Evolutionary conservation across 2,329 filamentous ascomycete genomes (phyloP), one percentile per base, ranked within the genome.

Genomic region (Exophiala viscosa): DNA sequence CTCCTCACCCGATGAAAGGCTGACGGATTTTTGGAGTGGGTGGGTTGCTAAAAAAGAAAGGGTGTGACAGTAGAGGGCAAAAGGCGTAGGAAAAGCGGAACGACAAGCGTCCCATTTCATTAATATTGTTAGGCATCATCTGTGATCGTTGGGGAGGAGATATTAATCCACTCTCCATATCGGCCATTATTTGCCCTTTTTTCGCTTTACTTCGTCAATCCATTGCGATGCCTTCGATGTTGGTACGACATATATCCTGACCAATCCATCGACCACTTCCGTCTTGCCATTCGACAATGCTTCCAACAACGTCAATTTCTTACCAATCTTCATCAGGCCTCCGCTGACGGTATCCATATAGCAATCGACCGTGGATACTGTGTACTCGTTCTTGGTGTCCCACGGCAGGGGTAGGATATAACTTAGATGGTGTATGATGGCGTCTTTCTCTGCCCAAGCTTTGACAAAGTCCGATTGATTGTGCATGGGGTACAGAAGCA

Each of bases 401-500:
- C 93, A 99, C 10, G 90, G 90, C 64, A 90, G 70, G 2, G 91
- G 92, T 52, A 99, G 82, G 8, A 97, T 85, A 65, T 96, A 96
- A 3, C 78, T 76, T 45, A 99, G 75, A 69, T 96, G 91, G 60
- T 92, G 84, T 6, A 77, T 78, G 23, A 96, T 75, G 13, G 79
- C 80, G 62, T 93, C 84, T 54, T 79, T 82, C 76, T 97, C 93
- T 47, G 79, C 78, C 63, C 96, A 93, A 0, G 82, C 82, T 74
- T 95, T 96, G 70, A 99, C 81, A 64, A 99, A 93, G 69, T 99
- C 93, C 1, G 84, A 87, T 74, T 97, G 85, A 42, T 86, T 77
- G 56, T 89, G 79, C 59, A 86, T 75, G 4, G 93, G 92, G 69
- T 99, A 99, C 50, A 99, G 76, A 50, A 99, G 73, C 55, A 97